These are phyloP conservation scores for Delphinella strobiligena DNA, from an alignment of 2,329 filamentous ascomycete species.

Conservation along the genomic window DNA sequence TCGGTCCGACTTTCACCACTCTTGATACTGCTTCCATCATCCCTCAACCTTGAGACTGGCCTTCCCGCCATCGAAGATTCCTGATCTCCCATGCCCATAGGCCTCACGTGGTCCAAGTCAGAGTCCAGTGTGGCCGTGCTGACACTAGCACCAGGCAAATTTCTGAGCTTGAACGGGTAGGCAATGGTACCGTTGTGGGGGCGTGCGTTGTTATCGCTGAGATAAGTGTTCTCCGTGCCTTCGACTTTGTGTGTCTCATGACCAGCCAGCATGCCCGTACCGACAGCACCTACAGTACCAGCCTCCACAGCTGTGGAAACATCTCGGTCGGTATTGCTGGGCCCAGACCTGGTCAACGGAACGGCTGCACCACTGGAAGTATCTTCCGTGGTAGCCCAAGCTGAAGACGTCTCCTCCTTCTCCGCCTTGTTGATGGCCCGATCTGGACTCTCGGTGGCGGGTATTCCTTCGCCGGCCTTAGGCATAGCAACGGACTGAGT, in stretches of 20 bases:
- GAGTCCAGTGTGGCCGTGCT: conserved; percentile 56
- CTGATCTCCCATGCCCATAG: too few species aligned
- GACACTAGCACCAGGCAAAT: conserved; percentile 41
- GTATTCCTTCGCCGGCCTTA: conserved; percentile 1
- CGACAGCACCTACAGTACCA: neutral
- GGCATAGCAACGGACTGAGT: conserved; percentile 3
- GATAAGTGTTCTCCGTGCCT: conserved; percentile 31
- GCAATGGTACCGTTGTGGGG: conserved; percentile 58
- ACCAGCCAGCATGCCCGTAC: neutral
- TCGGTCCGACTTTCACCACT: too few species aligned
- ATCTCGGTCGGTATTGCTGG: too few species aligned
- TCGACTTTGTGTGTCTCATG: conserved; percentile 12
- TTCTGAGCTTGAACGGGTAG: conserved; percentile 59
- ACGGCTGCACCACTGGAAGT: too few species aligned
- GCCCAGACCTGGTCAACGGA: too few species aligned
- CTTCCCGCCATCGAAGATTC: too few species aligned
- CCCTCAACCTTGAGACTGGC: too few species aligned
- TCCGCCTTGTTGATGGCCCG: neutral
- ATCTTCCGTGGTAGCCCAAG: too few species aligned
- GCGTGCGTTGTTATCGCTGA: conserved; percentile 45
- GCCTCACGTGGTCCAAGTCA: conserved; percentile 11
- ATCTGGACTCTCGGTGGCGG: conserved; percentile 2
- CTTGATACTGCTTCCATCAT: too few species aligned
- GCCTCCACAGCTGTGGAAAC: neutral
- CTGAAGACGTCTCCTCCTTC: neutral